Conservation (phyloP, 2,329 filamentous ascomycete genomes). For the Fusarium anguioides region DNA sequence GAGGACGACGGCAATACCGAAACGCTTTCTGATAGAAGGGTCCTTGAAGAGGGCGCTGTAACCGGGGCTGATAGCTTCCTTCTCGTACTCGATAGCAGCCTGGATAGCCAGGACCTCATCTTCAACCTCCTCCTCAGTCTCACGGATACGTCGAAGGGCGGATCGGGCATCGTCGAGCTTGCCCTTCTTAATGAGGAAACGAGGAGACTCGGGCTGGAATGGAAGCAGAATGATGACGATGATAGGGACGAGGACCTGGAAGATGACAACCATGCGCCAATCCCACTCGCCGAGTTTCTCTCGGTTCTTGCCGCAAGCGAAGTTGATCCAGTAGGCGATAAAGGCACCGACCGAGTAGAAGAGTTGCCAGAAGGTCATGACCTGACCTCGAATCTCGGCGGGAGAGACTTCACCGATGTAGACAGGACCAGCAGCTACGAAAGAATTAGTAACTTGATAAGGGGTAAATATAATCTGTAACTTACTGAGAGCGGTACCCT, state of each 20-base stretch:
- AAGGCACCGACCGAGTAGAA: conserved; percentile 73
- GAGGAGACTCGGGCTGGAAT: conserved; percentile 74
- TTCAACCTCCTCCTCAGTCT: conserved; percentile 73
- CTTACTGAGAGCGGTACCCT: conserved; percentile 71
- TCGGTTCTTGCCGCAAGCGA: conserved; percentile 67
- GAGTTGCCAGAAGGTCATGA: conserved; percentile 76
- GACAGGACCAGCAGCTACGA: conserved; percentile 70
- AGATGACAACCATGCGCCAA: conserved; percentile 78
- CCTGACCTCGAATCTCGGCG: conserved; percentile 70
- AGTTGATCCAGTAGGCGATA: conserved; percentile 66
- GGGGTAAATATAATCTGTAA: neutral
- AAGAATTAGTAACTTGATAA: neutral
- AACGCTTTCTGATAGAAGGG: conserved; percentile 72
- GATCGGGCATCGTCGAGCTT: conserved; percentile 69
- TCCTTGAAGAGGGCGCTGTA: conserved; percentile 78
- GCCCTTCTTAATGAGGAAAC: conserved; percentile 73
- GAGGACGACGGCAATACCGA: conserved; percentile 72
- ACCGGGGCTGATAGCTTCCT: conserved; percentile 71
- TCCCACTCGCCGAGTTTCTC: conserved; percentile 74
- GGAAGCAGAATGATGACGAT: conserved; percentile 71
- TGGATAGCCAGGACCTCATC: conserved; percentile 73
- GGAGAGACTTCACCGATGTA: conserved; percentile 78
- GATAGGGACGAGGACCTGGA: conserved; percentile 75
- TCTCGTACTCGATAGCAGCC: conserved; percentile 77
- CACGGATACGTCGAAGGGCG: conserved; percentile 69